phyloP scores from a whole-genome alignment of 257 asterid species.

The Cruciata laevipes region DNA sequence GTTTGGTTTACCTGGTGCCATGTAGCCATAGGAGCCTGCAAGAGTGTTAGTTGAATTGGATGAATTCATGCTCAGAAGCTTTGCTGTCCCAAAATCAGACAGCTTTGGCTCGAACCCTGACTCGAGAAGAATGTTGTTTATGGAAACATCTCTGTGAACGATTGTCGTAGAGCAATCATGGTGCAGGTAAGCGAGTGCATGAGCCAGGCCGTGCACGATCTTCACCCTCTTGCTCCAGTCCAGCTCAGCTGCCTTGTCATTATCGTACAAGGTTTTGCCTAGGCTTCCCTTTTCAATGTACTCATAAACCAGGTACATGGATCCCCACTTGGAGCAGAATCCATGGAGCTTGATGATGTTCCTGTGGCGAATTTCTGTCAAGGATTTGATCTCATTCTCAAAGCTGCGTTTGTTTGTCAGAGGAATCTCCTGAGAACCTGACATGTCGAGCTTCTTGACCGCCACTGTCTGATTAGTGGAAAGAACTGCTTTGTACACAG shows the following conservation, averaged over 20 bases:
- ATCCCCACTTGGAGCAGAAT: conserved; percentile 59
- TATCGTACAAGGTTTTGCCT: conserved; percentile 40
- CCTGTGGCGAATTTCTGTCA: conserved; percentile 85
- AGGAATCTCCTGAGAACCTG: conserved; percentile 56
- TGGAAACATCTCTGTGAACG: conserved; percentile 80
- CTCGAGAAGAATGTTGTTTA: conserved; percentile 69
- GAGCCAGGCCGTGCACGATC: conserved; percentile 75
- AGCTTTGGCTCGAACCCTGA: conserved; percentile 61
- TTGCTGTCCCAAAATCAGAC: conserved; percentile 93
- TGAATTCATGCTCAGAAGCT: conserved; percentile 47
- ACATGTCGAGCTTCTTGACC: conserved; percentile 58
- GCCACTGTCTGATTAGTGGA: conserved; percentile 57
- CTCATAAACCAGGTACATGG: conserved; percentile 86
- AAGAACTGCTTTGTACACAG: conserved; percentile 63
- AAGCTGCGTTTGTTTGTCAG: conserved; percentile 39
- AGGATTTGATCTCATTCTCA: conserved; percentile 71
- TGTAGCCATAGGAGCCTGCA: conserved; percentile 96
- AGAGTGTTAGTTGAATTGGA: conserved; percentile 61
- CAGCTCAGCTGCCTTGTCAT: conserved; percentile 44
- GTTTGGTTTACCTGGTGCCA: conserved; percentile 88
- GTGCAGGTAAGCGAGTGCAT: conserved; percentile 94
- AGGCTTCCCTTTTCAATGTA: conserved; percentile 76
- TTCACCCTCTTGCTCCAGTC: conserved; percentile 61
- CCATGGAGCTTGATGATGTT: conserved; percentile 85
- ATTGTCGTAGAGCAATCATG: conserved; percentile 81